A percentile compares a stretch with the other conserved stretches of the same genome.
Evolutionary conservation across 2,329 filamentous ascomycete species (phyloP).

Genomic region (Cercospora beticola): DNA sequence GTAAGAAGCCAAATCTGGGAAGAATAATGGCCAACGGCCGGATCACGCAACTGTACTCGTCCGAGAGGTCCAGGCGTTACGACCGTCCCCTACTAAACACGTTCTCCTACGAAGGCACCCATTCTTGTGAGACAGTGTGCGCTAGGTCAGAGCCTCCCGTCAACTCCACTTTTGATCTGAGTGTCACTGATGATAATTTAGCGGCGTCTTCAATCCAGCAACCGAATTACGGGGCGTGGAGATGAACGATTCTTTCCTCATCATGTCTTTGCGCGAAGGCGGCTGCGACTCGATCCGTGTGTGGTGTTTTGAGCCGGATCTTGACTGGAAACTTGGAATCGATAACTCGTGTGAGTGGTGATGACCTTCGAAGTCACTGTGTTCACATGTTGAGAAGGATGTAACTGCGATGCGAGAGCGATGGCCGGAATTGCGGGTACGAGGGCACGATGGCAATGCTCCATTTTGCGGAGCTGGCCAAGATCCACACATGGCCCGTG

Average conservation of each 20-base stretch:
- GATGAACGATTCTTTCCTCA: slow-evolving; percentile 6
- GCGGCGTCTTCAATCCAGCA: neutral
- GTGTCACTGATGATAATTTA: neutral
- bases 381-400: neutral
- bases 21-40: neutral
- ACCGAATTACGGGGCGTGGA: neutral
- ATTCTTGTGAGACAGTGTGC: neutral
- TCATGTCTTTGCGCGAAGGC: neutral
- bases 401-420: neutral
- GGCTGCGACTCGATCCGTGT: neutral
- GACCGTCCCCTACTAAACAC: neutral
- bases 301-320: slow-evolving; percentile 1
- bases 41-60: neutral
- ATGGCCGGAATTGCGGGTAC: neutral
- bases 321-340: neutral
- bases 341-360: neutral
- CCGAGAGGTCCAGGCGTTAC: neutral
- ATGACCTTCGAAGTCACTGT: neutral
- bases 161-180: neutral
- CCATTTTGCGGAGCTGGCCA: too few relatives aligned
- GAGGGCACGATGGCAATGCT: too few relatives aligned
- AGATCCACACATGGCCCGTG: too few relatives aligned
- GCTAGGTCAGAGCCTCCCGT: neutral
- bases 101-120: neutral
- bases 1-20: neutral